Evolutionary conservation across 768 basidiomycete species (phyloP).

Genomic region (Collybia mongolica): DNA sequence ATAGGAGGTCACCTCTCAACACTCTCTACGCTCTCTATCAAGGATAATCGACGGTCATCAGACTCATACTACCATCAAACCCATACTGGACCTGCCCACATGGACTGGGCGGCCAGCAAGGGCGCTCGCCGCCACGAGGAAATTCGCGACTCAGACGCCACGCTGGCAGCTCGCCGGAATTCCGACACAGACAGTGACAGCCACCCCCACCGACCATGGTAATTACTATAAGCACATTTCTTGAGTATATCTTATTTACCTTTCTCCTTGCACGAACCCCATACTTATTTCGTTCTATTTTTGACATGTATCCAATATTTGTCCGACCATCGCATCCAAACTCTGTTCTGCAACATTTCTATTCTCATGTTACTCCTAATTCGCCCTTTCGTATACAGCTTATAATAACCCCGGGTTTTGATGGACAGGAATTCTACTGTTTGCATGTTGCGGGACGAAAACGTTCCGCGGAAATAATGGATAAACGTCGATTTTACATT

Average conservation of each 20-base stretch:
- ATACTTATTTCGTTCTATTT: neutral
- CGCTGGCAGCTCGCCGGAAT: constrained; percentile 22
- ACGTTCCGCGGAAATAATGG: constrained; percentile 10
- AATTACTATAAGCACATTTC: constrained; percentile 7
- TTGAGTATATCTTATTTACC: constrained; percentile 12
- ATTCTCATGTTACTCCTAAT: neutral
- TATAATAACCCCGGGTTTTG: neutral
- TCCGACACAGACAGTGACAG: constrained; percentile 35
- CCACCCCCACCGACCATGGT: constrained; percentile 50
- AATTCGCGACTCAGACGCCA: constrained; percentile 19
- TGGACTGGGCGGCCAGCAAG: constrained; percentile 11
- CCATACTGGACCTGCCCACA: neutral
- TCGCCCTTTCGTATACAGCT: too few relatives aligned
- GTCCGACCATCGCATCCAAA: too few relatives aligned
- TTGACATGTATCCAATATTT: neutral
- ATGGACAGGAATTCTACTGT: neutral
- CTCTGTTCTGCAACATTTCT: neutral
- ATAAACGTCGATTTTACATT: constrained; percentile 9
- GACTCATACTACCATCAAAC: constrained; percentile 6
- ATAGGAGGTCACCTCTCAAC: constrained; percentile 9
- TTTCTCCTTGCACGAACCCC: neutral
- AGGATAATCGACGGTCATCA: constrained; percentile 4
- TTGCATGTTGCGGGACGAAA: neutral
- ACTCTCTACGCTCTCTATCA: constrained; percentile 3
- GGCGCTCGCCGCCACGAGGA: constrained; percentile 14